These are phyloP conservation scores for Kazachstania bromeliacearum DNA, from an alignment of 805 yeast genomes.

Conservation along the genomic window DNA sequence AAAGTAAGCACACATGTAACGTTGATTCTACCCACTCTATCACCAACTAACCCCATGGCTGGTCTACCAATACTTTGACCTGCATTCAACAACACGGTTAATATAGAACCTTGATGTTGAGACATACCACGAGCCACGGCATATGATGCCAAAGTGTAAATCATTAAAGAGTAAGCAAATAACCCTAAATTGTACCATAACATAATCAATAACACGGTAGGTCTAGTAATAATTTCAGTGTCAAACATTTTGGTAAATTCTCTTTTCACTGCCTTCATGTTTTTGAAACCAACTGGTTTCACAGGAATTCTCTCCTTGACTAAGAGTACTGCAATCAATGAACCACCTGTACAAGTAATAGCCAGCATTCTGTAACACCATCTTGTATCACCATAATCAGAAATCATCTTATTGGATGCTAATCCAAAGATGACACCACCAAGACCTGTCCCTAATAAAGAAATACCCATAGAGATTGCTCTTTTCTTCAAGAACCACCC, in stretches of 20 bases:
- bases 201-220: conserved; percentile 28
- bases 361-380: conserved; percentile 42
- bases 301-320: conserved; percentile 37
- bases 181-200: conserved; percentile 31
- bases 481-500: conserved; percentile 62
- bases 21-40: conserved; percentile 39
- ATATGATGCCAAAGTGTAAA: conserved; percentile 40
- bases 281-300: conserved; percentile 22
- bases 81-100: conserved; percentile 38
- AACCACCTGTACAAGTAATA: conserved; percentile 31
- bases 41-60: conserved; percentile 37
- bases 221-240: conserved; percentile 22
- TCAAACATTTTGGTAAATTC: conserved; percentile 31
- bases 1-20: conserved; percentile 32
- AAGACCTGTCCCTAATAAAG: conserved; percentile 43
- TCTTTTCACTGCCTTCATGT: conserved; percentile 9
- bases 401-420: conserved; percentile 33
- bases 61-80: conserved; percentile 45
- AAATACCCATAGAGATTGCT: conserved; percentile 43
- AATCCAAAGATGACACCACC: conserved; percentile 40
- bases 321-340: conserved; percentile 34
- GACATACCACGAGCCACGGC: conserved; percentile 40
- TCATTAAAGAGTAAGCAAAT: conserved; percentile 36
- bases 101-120: conserved; percentile 34
- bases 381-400: conserved; percentile 30